Evolutionary conservation across 441 rosid genomes (phyloP).

Genomic region (Dalechampia spathulata): DNA sequence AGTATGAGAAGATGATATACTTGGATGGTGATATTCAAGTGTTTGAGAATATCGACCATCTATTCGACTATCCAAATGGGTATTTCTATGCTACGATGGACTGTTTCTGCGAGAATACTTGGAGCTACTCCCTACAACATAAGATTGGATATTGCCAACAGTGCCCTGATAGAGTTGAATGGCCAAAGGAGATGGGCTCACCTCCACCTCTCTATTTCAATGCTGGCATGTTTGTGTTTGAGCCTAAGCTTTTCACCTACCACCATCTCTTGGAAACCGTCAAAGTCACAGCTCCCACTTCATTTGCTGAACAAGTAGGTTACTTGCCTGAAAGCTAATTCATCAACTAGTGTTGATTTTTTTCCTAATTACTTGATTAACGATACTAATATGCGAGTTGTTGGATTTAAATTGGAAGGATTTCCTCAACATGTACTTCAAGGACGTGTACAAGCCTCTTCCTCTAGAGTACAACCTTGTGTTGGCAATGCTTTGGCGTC

Average conservation of each 20-base stretch:
- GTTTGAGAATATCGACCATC: constrained; percentile 56
- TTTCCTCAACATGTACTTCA: constrained; percentile 52
- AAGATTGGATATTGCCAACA: constrained; percentile 72
- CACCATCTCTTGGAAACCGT: constrained; percentile 36
- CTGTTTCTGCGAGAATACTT: constrained; percentile 65
- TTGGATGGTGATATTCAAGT: constrained; percentile 88
- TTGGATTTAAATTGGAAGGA: constrained; percentile 34
- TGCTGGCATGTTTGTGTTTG: constrained; percentile 69
- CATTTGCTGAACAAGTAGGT: constrained; percentile 70
- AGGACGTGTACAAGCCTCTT: constrained; percentile 55
- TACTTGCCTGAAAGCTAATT: no score
- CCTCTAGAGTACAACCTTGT: constrained; percentile 51
- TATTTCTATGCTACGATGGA: constrained; percentile 66
- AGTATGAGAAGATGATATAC: constrained; percentile 72
- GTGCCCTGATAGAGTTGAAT: constrained; percentile 49
- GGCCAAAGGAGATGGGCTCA: constrained; percentile 50
- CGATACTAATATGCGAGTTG: constrained; percentile 3
- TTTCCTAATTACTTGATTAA: not conserved
- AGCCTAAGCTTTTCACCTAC: constrained; percentile 46
- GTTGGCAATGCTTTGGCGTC: constrained; percentile 81
- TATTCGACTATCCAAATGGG: constrained; percentile 46
- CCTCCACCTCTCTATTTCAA: constrained; percentile 72
- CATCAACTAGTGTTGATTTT: no score
- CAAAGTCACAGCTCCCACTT: constrained; percentile 39
- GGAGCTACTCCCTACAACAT: constrained; percentile 48